Evolutionary conservation across 495 filamentous ascomycete genomes (phyloP).

Genomic region (Chaetomidium leptoderma): DNA sequence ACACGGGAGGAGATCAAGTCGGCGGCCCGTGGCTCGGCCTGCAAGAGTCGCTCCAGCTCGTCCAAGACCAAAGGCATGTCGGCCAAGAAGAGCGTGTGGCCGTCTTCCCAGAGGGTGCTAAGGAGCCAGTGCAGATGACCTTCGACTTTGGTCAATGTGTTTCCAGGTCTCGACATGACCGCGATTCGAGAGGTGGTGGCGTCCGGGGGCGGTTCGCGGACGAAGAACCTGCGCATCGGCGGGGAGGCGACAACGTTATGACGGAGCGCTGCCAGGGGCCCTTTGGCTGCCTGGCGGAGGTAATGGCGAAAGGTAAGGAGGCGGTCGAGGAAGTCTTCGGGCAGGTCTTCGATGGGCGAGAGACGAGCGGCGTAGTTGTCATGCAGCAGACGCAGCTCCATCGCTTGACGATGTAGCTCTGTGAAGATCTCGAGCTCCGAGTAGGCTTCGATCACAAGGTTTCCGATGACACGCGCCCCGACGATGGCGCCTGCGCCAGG

Average conservation of each 20-base stretch:
- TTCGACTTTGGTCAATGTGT: constrained; percentile 19
- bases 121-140: constrained; percentile 37
- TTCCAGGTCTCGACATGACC: constrained; percentile 8
- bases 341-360: constrained; percentile 15
- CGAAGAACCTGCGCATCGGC: too few relatives aligned
- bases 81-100: constrained; percentile 26
- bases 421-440: constrained; percentile 15
- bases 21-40: constrained; percentile 33
- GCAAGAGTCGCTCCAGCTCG: constrained; percentile 42
- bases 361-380: constrained; percentile 3
- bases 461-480: constrained; percentile 18
- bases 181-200: constrained; percentile 20
- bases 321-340: constrained; percentile 5
- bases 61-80: constrained; percentile 37
- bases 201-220: too few relatives aligned
- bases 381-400: constrained; percentile 9
- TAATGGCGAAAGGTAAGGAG: constrained; percentile 18
- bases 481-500: not conserved
- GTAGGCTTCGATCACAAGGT: constrained; percentile 12
- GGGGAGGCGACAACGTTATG: constrained; percentile 19
- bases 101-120: constrained; percentile 20
- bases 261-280: constrained; percentile 20
- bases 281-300: constrained; percentile 2
- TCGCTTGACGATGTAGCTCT: constrained; percentile 18
- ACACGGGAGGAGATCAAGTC: constrained; percentile 40